Percentiles rank a stretch among this genome's conserved stretches.
Conservation (phyloP, 2,329 filamentous ascomycete genomes). For the Chrysoporthe cubensis region DNA sequence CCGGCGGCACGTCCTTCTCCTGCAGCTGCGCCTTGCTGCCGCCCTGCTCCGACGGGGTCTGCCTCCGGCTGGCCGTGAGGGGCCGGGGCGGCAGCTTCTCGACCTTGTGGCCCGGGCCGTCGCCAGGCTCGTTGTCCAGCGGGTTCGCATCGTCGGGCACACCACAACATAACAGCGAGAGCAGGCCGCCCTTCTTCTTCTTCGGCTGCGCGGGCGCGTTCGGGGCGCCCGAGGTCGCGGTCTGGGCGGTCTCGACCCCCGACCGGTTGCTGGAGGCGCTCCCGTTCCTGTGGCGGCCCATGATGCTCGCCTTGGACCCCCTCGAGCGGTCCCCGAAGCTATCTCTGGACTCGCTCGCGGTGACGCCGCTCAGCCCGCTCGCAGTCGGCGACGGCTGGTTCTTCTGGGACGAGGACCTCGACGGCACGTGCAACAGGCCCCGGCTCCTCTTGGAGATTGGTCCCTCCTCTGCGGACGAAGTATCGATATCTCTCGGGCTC, state of each 20-base stretch:
- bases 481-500: constrained; percentile 49
- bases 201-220: constrained; percentile 52
- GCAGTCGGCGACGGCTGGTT: constrained; percentile 63
- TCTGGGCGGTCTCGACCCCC: constrained; percentile 56
- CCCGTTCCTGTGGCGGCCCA: constrained; percentile 66
- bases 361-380: constrained; percentile 63
- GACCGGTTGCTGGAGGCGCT: constrained; percentile 70
- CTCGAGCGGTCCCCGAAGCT: constrained; percentile 68
- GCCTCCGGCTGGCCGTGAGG: constrained; percentile 57
- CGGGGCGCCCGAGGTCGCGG: constrained; percentile 54
- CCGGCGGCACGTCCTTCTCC: constrained; percentile 53
- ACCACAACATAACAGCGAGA: constrained; percentile 69
- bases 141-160: constrained; percentile 63
- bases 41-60: constrained; percentile 56
- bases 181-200: constrained; percentile 60
- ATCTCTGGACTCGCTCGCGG: constrained; percentile 61
- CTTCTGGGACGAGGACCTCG: constrained; percentile 65
- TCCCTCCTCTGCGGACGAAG: constrained; percentile 47
- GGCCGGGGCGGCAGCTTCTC: constrained; percentile 60
- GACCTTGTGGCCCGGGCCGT: constrained; percentile 59
- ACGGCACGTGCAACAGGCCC: constrained; percentile 61
- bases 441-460: constrained; percentile 53
- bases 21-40: constrained; percentile 46
- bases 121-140: constrained; percentile 57
- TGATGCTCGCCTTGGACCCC: constrained; percentile 67